Evolutionary conservation across 495 filamentous ascomycete genomes (phyloP).

Genomic region (Tuber borchii): DNA sequence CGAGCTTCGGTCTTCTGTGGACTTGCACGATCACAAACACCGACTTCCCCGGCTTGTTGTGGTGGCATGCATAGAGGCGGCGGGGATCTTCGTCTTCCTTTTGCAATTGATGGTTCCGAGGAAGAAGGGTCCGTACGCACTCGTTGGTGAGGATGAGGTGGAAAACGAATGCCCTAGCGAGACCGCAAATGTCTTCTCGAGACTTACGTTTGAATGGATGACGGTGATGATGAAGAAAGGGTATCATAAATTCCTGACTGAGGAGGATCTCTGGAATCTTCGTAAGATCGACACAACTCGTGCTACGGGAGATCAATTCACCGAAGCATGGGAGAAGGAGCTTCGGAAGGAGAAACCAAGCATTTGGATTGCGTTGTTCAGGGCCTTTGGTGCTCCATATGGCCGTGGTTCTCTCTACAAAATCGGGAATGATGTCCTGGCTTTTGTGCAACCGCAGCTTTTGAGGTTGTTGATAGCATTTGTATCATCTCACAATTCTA

Average conservation of each 20-base stretch:
- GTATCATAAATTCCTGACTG: slow-evolving; percentile 83
- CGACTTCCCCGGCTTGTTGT: slow-evolving; percentile 69
- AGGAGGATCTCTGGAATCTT: slow-evolving; percentile 95
- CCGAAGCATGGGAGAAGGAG: slow-evolving; percentile 70
- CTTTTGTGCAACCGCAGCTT: slow-evolving; percentile 88
- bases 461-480: slow-evolving; percentile 78
- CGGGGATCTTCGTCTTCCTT: slow-evolving; percentile 66
- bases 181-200: slow-evolving; percentile 89
- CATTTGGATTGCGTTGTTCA: slow-evolving; percentile 87
- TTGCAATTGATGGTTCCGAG: slow-evolving; percentile 92
- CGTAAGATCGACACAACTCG: slow-evolving; percentile 71
- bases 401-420: slow-evolving; percentile 75
- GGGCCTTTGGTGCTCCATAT: slow-evolving; percentile 78
- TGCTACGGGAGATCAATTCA: slow-evolving; percentile 58
- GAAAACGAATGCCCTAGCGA: slow-evolving; percentile 90
- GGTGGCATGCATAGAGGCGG: slow-evolving; percentile 65
- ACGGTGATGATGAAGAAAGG: slow-evolving; percentile 95
- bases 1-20: slow-evolving; percentile 81
- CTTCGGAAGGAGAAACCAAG: slow-evolving; percentile 68
- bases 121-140: slow-evolving; percentile 73
- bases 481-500: slow-evolving; percentile 66
- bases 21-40: slow-evolving; percentile 60
- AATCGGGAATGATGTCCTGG: slow-evolving; percentile 69
- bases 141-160: slow-evolving; percentile 61
- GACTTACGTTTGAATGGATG: slow-evolving; percentile 97